Evolutionary conservation across 1,284 basidiomycete genomes (phyloP), one percentile per base, ranked within the genome.

Genomic region (Cronartium quercuum): DNA sequence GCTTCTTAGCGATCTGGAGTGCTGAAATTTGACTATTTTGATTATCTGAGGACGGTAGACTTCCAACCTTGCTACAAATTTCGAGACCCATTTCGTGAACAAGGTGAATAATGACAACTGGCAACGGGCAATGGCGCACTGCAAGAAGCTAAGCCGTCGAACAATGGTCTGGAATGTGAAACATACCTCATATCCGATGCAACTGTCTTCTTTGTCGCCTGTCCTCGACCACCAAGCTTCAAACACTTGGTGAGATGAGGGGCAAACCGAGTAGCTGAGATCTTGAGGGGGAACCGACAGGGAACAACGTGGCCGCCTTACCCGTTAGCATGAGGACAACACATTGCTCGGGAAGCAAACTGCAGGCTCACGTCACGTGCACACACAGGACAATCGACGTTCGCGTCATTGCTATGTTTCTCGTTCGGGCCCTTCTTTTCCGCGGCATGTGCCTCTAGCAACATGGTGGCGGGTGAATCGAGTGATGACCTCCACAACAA

Each of bases 211-310:
- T 70, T 70, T 13, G 42, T 42, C 47, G 58, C 40, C 37, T 62
- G 68, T 24, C 60, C 68, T 13, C 68, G 68, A 12, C 37, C 68
- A 37, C 68, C 68, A 42, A 73, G 47, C 12, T 61, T 61, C 15
- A 73, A 21, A 55, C 69, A 73, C 55, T 73, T 73, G 18, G 69
- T 55, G 9, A 73, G 69, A 63, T 73, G 69, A 35, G 69, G 69
- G 10, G 69, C 69, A 58, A 73, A 73, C 15, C 69, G 69, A 42
- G 47, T 64, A 34, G 69, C 69, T 57, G 69, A 64, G 9, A 73
- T 61, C 69, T 73, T 29, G 37, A 69, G 24, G 44, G 37, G 18
- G 10, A 62, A 18, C 15, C 60, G 37, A 62, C 37, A 7, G 24
- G 37, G 37, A 37, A 62, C 7, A 37, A 62, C 29, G 13, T 34